These are phyloP conservation scores for Raphanus hybrid DNA, from an alignment of 441 rosid species.

Conservation along the genomic window DNA sequence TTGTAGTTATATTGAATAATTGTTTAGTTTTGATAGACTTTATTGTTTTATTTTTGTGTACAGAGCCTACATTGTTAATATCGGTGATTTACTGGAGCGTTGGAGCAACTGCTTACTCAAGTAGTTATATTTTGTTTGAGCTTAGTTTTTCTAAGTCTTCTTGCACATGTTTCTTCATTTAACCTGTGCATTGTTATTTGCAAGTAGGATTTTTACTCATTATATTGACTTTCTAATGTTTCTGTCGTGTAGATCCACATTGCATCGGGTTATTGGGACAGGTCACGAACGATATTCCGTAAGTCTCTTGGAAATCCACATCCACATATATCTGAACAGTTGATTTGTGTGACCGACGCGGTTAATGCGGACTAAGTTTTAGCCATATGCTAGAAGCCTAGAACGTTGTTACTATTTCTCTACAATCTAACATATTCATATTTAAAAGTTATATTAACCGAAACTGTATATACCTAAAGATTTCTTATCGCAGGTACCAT, in stretches of 20 bases:
- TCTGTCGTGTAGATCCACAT: slow-evolving; percentile 58
- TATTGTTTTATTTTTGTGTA: neutral
- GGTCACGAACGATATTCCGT: slow-evolving; percentile 90
- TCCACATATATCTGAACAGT: neutral
- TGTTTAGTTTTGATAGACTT: neutral
- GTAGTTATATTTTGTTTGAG: slow-evolving; percentile 41
- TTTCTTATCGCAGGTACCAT: slow-evolving; percentile 64
- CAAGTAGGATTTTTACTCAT: neutral
- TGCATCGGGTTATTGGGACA: slow-evolving; percentile 85
- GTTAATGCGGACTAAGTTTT: neutral
- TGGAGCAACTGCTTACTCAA: slow-evolving; percentile 92
- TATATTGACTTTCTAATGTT: neutral
- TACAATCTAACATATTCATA: neutral
- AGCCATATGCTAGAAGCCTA: slow-evolving; percentile 3
- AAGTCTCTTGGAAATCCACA: slow-evolving; percentile 38
- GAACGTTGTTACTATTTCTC: neutral
- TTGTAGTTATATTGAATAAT: neutral
- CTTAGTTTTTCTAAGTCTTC: neutral
- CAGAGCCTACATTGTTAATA: slow-evolving; percentile 85
- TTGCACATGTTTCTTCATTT: neutral
- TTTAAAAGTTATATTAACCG: neutral
- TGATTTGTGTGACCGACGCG: neutral
- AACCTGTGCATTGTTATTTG: neutral
- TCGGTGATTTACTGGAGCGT: slow-evolving; percentile 91
- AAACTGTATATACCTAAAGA: neutral